These are phyloP conservation scores for Agrostemma githago DNA, from an alignment of 148 eudicot genomes.

Conservation along the genomic window DNA sequence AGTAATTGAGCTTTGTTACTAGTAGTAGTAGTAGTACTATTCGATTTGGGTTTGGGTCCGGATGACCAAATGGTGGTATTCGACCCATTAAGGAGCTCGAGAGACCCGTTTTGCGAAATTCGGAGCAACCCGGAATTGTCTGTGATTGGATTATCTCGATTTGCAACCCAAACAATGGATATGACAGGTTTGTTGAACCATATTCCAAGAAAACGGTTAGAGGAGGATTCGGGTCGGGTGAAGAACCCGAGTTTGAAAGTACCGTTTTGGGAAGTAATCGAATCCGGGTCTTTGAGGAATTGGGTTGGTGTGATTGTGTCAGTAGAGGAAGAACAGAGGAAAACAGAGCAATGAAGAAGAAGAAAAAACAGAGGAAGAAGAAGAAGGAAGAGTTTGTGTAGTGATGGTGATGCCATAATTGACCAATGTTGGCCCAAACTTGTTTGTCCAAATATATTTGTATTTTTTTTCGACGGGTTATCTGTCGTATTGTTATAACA, in stretches of 20 bases:
- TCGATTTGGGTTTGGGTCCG: not conserved
- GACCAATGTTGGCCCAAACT: conserved; percentile 3
- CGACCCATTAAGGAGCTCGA: conserved; percentile 17
- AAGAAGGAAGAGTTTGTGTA: conserved; percentile 1
- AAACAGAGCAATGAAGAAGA: not conserved
- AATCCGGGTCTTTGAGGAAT: conserved; percentile 15
- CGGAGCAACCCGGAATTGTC: conserved; percentile 22
- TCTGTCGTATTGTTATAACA: too few species aligned
- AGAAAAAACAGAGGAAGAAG: conserved; percentile 5
- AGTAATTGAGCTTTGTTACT: conserved; percentile 29
- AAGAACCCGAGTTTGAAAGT: conserved; percentile 40
- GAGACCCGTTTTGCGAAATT: conserved; percentile 20
- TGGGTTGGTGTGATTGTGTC: conserved; percentile 22
- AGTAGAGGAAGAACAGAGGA: conserved; percentile 4
- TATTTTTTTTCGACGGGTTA: not conserved
- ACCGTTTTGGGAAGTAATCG: conserved; percentile 24
- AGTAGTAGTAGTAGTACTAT: too few species aligned
- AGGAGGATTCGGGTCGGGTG: conserved; percentile 3
- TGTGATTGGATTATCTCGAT: conserved; percentile 33
- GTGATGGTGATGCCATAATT: conserved; percentile 14
- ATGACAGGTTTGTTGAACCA: conserved; percentile 38
- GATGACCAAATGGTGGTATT: conserved; percentile 30
- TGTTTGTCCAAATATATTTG: not conserved
- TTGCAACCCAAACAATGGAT: conserved; percentile 45
- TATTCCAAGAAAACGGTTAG: conserved; percentile 28